Conservation (phyloP, 2,329 filamentous ascomycete species). For the Penicillium frequentans region DNA sequence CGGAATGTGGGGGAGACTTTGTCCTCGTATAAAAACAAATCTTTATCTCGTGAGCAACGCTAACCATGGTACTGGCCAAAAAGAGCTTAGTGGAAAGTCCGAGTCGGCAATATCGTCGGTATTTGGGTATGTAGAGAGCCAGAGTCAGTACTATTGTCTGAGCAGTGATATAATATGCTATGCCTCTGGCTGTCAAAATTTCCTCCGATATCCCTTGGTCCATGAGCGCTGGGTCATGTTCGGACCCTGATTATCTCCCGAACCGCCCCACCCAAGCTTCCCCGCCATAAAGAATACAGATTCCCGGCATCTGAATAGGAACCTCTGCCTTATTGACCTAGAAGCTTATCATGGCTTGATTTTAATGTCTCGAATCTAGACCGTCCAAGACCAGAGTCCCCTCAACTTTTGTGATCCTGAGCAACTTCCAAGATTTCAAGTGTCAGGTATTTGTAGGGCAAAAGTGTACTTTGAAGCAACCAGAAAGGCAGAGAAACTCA, state of each 20-base stretch:
- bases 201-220: neutral
- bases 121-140: neutral
- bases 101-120: neutral
- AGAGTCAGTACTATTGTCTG: neutral
- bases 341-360: neutral
- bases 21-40: neutral
- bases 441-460: too few species aligned
- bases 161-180: too few species aligned
- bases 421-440: too few species aligned
- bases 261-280: neutral
- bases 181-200: neutral
- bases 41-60: neutral
- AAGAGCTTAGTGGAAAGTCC: neutral
- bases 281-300: neutral
- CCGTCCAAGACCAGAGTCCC: too few species aligned
- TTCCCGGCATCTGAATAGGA: neutral
- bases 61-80: neutral
- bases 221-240: neutral
- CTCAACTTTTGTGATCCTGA: too few species aligned
- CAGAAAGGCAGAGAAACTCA: neutral
- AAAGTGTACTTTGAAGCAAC: neutral
- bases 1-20: neutral
- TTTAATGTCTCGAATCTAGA: neutral
- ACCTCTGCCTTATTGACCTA: neutral
- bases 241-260: neutral